Percentiles rank a stretch among this genome's conserved stretches.
Conservation (phyloP, 2,329 filamentous ascomycete genomes). For the Arachnopeziza araneosa region DNA sequence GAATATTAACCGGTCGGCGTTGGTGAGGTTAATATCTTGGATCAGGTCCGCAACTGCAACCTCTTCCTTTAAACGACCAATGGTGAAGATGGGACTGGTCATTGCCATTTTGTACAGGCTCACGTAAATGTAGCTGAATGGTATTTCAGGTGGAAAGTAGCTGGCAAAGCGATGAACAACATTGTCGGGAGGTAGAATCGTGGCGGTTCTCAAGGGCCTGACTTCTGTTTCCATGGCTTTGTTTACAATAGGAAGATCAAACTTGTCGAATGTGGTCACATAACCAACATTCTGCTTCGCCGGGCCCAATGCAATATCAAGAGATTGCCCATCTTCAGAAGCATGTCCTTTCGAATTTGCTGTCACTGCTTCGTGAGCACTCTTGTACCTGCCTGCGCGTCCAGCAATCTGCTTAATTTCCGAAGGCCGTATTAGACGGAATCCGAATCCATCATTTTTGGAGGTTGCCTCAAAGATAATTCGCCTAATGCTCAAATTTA, state of each 20-base stretch:
- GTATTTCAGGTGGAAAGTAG: constrained; percentile 76
- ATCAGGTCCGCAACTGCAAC: constrained; percentile 68
- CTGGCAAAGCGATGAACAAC: constrained; percentile 71
- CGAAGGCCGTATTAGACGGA: constrained; percentile 58
- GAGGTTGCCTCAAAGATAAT: constrained; percentile 75
- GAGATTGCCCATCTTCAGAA: neutral
- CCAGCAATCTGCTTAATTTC: constrained; percentile 95
- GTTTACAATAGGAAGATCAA: constrained; percentile 60
- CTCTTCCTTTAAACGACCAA: constrained; percentile 58
- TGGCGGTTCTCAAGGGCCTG: constrained; percentile 62
- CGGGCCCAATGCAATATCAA: neutral
- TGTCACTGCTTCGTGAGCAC: constrained; percentile 52
- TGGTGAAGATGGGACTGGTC: constrained; percentile 60
- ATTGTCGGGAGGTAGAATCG: constrained; percentile 64
- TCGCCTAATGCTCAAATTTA: constrained; percentile 88
- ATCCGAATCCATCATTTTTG: constrained; percentile 62
- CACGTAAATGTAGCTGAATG: constrained; percentile 76
- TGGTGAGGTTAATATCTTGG: constrained; percentile 62
- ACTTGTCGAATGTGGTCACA: constrained; percentile 71
- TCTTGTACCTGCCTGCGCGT: constrained; percentile 79
- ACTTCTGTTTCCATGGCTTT: constrained; percentile 59
- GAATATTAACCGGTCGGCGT: constrained; percentile 71
- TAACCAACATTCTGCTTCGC: constrained; percentile 48
- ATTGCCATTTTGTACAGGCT: constrained; percentile 62
- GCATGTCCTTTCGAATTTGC: constrained; percentile 2